Base-by-base conservation (phyloP, 345 rosid genomes). In the Erodium maritimum region DNA sequence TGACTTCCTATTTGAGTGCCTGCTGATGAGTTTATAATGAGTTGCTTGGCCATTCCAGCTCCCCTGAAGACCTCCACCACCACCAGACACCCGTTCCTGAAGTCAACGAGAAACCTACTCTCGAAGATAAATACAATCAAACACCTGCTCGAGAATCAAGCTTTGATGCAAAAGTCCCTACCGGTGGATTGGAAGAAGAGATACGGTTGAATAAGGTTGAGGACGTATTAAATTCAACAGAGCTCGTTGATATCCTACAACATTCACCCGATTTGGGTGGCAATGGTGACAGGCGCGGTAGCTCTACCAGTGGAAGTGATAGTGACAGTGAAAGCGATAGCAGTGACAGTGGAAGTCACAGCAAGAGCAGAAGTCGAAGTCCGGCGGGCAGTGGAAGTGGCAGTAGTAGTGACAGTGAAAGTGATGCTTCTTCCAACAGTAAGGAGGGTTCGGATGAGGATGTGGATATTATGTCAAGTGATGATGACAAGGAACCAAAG, bases 331-430 rank as follows among this genome's bases (percentile, higher is more conserved):
- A 73, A 52, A 83, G 85, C 29, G 80, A 75, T 1, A 80, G 82
- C 71, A 78, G 74, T 65, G 75, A 65, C 60, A 91, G 82, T 68
- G 82, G 72, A 19, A 88, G 90, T 66, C 80, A 69, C 53, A 75
- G 86, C 64, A 68, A 75, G 58, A 83, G 82, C 62, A 72, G 66
- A 59, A 71, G 77, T 50, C 66, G 63, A 69, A 77, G 83, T 60
- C 81, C 79, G 0, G 78, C 60, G 5, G 80, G 66, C 55, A 84
- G 81, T 59, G 80, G 80, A 56, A 89, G 89, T 68, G 89, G 80
- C 55, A 84, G 95, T 72, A 85, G 94, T 78, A 93, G 95, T 65
- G 91, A 88, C 62, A 89, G 99, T 77, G 96, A 85, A 54, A 89
- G 86, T 61, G 95, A 86, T 73, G 85, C 80, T 75, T 82, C 95